Conservation (phyloP, 306 rosid species). For the Trichosanthes truncata region DNA sequence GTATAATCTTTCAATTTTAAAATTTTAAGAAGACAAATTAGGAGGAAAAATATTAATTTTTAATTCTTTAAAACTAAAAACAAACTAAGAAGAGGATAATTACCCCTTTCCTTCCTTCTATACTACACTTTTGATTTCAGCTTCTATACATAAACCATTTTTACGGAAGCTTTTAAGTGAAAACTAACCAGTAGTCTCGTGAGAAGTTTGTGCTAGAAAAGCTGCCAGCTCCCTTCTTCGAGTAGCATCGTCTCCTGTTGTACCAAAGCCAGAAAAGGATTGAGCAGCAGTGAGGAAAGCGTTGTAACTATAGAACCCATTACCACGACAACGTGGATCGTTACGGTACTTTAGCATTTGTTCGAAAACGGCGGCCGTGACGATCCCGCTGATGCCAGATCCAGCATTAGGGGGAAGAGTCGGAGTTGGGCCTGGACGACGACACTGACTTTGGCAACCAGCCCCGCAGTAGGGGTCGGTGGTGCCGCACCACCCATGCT, state of each 20-base stretch:
- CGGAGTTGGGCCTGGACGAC: background rate
- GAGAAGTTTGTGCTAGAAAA: conserved; percentile 28
- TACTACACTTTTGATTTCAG: too few species aligned
- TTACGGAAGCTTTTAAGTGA: background rate
- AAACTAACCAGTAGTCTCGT: conserved; percentile 22
- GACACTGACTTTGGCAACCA: conserved; percentile 41
- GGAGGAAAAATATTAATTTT: too few species aligned
- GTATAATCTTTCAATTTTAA: too few species aligned
- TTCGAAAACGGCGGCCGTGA: conserved; percentile 18
- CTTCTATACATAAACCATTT: too few species aligned
- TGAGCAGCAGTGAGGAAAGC: conserved; percentile 33
- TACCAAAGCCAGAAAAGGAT: conserved; percentile 25
- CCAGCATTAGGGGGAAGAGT: background rate
- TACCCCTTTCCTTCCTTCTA: too few species aligned
- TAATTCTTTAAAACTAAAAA: too few species aligned
- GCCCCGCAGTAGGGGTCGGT: conserved; percentile 15
- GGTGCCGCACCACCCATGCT: conserved; percentile 32
- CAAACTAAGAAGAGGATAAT: too few species aligned
- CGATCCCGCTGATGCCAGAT: conserved; percentile 2
- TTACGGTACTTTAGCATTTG: conserved; percentile 27
- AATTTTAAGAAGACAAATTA: too few species aligned
- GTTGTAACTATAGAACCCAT: conserved; percentile 36
- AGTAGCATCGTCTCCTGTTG: conserved; percentile 16
- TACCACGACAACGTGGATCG: conserved; percentile 19
- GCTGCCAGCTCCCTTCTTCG: conserved; percentile 27